phyloP scores from a whole-genome alignment of 2,329 filamentous ascomycete species.

The Verticillium dahliae region DNA sequence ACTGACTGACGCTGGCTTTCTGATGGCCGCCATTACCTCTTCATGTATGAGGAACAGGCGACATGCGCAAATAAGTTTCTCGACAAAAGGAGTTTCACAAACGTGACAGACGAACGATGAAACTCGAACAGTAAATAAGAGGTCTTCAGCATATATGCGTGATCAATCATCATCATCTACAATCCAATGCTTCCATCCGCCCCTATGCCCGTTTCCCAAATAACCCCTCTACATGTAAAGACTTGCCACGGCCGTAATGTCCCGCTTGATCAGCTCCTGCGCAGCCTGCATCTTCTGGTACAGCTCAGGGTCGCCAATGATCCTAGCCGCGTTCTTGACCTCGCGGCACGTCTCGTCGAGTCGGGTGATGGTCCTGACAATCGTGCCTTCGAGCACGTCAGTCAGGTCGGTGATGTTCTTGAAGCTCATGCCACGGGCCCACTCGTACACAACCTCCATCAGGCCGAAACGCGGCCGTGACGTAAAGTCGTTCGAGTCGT shows the following conservation, averaged over 20 bases:
- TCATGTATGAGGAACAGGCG: neutral
- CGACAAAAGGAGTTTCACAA: no score
- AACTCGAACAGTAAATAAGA: no score
- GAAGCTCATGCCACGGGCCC: constrained; percentile 96
- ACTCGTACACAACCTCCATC: constrained; percentile 97
- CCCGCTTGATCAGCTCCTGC: constrained; percentile 95
- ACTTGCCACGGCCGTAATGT: constrained; percentile 85
- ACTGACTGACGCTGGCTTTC: neutral
- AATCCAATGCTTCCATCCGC: no score
- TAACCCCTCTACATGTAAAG: constrained; percentile 66
- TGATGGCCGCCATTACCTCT: no score
- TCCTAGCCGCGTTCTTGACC: constrained; percentile 92
- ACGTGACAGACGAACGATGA: no score
- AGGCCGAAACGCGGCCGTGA: constrained; percentile 83
- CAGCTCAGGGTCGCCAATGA: constrained; percentile 88
- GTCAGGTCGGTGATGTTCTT: constrained; percentile 95
- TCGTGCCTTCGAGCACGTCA: constrained; percentile 94
- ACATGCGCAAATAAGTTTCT: no score
- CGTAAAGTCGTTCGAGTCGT: constrained; percentile 90
- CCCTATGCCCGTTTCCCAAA: no score
- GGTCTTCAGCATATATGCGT: neutral
- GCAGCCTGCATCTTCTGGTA: constrained; percentile 96
- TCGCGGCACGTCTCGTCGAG: constrained; percentile 95
- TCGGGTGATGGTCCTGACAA: constrained; percentile 88
- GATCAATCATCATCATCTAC: no score